Conservation (phyloP, 768 basidiomycete species). For the Galerina sulciceps region DNA sequence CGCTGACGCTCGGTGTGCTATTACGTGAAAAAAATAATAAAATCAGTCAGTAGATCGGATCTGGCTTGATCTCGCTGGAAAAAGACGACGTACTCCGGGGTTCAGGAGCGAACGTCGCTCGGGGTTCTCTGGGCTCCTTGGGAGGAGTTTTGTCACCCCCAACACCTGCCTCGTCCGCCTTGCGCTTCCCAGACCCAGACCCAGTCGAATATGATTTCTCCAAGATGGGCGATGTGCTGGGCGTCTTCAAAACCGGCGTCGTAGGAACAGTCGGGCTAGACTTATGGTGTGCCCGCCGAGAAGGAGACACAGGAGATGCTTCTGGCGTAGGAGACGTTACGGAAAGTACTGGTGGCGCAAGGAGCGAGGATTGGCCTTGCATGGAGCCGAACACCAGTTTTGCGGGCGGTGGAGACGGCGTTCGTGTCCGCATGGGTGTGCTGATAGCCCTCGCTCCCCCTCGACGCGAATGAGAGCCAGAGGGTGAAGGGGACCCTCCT, state of each 20-base stretch:
- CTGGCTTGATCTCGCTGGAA: background rate
- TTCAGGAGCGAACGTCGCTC: conserved; percentile 68
- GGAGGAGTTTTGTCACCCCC: conserved; percentile 64
- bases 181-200: conserved; percentile 61
- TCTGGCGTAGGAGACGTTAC: conserved; percentile 46
- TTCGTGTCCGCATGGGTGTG: conserved; percentile 21
- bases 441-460: conserved; percentile 23
- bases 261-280: conserved; percentile 32
- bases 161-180: conserved; percentile 67
- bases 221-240: conserved; percentile 32
- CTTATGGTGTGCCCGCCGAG: conserved; percentile 31
- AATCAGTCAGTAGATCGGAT: conserved; percentile 8
- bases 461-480: conserved; percentile 18
- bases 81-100: conserved; percentile 55
- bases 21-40: conserved; percentile 24
- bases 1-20: conserved; percentile 59
- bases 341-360: conserved; percentile 41
- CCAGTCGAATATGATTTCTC: conserved; percentile 38
- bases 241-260: conserved; percentile 29
- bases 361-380: conserved; percentile 32
- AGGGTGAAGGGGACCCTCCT: conserved; percentile 8
- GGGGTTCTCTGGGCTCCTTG: conserved; percentile 54
- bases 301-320: conserved; percentile 38
- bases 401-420: conserved; percentile 28
- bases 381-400: conserved; percentile 27